These are phyloP conservation scores for Protomyces pachydermus DNA, from an alignment of 1,139 yeast genomes.

Conservation along the genomic window DNA sequence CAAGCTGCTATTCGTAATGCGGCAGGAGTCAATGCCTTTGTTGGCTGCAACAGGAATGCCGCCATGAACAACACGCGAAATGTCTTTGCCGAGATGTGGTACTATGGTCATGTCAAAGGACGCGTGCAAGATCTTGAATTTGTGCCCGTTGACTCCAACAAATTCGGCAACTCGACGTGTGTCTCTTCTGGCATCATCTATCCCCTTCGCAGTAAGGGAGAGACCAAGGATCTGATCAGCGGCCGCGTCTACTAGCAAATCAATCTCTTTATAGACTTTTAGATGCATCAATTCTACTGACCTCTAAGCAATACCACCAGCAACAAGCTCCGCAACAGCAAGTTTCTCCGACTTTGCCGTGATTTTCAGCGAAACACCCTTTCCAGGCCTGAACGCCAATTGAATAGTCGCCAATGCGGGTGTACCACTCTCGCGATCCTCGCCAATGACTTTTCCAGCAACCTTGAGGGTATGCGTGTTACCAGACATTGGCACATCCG, in stretches of 20 bases:
- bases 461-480: constrained; percentile 71
- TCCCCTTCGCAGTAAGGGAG: background rate
- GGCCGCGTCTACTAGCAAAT: background rate
- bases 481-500: constrained; percentile 60
- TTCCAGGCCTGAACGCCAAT: constrained; percentile 65
- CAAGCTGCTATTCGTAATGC: constrained; percentile 57
- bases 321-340: constrained; percentile 37
- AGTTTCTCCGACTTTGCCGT: constrained; percentile 61
- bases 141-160: background rate
- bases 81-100: constrained; percentile 79
- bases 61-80: background rate
- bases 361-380: constrained; percentile 73
- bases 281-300: too few species aligned
- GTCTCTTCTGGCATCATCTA: background rate
- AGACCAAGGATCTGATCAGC: background rate
- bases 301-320: constrained; percentile 25
- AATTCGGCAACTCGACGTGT: background rate
- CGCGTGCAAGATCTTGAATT: constrained; percentile 6
- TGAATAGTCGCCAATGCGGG: constrained; percentile 67
- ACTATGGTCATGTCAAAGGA: constrained; percentile 47
- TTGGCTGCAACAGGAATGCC: constrained; percentile 68
- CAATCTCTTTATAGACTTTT: background rate
- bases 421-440: constrained; percentile 42
- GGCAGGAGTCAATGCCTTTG: constrained; percentile 56
- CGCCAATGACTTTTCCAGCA: constrained; percentile 74